These are phyloP conservation scores for Mycena crocata DNA, from an alignment of 768 basidiomycete species.

Conservation along the genomic window DNA sequence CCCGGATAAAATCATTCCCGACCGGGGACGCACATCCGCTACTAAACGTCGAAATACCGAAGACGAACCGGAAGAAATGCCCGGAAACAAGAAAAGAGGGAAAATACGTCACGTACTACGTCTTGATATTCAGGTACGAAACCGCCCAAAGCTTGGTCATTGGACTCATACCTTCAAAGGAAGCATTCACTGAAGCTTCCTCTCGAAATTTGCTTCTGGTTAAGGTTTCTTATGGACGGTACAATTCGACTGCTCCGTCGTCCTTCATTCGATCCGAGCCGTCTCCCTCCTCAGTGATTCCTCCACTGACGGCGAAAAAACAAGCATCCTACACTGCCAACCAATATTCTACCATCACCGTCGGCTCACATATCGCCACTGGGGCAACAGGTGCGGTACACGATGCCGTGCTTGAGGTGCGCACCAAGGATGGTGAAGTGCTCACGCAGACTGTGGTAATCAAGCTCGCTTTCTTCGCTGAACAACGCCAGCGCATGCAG, in stretches of 20 bases:
- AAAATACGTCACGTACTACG: too few relatives aligned
- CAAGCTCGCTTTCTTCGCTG: neutral
- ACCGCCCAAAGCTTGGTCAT: too few relatives aligned
- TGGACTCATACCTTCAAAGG: too few relatives aligned
- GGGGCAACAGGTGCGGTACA: neutral
- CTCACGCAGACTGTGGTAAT: neutral
- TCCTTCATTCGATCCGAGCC: neutral
- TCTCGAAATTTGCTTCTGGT: neutral
- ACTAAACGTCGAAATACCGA: too few relatives aligned
- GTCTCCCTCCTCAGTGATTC: too few relatives aligned
- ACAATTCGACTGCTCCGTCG: neutral
- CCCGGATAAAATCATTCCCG: neutral
- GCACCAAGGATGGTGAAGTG: neutral
- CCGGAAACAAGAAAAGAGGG: too few relatives aligned
- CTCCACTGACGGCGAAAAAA: neutral
- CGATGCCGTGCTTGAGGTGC: neutral
- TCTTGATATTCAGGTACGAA: too few relatives aligned
- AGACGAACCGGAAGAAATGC: too few relatives aligned
- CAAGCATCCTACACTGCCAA: neutral
- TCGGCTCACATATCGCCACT: neutral
- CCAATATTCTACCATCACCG: neutral
- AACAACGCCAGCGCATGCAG: neutral
- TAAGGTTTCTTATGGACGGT: neutral
- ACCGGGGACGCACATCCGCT: neutral
- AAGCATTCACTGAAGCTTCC: too few relatives aligned